Evolutionary conservation across 108 stramenopile genomes (phyloP).

Genomic region (Pseudonitzschia delicatissima): DNA sequence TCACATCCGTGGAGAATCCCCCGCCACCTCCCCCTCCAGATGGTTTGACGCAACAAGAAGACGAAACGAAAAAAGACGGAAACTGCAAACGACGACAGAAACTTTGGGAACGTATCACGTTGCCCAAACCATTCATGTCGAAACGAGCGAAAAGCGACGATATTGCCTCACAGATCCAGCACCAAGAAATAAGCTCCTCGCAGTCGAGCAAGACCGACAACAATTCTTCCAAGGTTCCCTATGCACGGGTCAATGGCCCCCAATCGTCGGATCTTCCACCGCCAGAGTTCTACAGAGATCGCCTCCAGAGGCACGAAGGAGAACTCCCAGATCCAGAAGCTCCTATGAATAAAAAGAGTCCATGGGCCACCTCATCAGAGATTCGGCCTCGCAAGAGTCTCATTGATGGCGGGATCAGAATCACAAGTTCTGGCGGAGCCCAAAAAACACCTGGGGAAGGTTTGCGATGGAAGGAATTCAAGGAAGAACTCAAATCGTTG

Average conservation of each 20-base stretch:
- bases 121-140: background rate
- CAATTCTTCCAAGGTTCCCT: background rate
- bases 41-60: too few relatives aligned
- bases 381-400: background rate
- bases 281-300: background rate
- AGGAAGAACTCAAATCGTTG: slow-evolving; percentile 15
- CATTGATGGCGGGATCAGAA: background rate
- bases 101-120: background rate
- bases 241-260: background rate
- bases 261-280: background rate
- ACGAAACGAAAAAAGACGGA: too few relatives aligned
- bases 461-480: slow-evolving; percentile 4
- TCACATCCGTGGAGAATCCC: background rate
- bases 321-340: too few relatives aligned
- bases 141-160: background rate
- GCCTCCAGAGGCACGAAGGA: too few relatives aligned
- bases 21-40: background rate
- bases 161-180: background rate
- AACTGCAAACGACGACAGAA: background rate
- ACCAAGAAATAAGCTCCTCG: background rate
- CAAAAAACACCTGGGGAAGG: background rate
- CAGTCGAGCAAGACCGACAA: too few relatives aligned
- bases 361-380: background rate
- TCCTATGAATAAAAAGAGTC: too few relatives aligned
- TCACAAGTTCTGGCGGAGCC: background rate